Conservation (phyloP, 139 green algal species). For the Spirogloea muscicola region DNA sequence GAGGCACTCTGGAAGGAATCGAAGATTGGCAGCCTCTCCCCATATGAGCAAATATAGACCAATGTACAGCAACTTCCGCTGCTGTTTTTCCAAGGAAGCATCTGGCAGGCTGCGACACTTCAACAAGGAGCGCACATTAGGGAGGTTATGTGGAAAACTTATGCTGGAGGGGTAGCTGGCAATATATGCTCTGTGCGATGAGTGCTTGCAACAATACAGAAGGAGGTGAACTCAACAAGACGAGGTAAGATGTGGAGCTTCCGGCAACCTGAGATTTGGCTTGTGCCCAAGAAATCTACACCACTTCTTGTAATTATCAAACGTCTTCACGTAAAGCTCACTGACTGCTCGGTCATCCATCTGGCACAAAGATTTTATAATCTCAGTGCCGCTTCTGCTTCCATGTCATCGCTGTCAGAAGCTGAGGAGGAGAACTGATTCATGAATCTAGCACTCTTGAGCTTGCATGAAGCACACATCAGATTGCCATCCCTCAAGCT, state of each 20-base stretch:
- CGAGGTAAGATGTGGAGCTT: not conserved
- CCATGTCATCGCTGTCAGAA: too few species aligned
- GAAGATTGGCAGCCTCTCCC: constrained; percentile 46
- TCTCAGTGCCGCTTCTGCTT: too few species aligned
- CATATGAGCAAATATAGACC: constrained; percentile 46
- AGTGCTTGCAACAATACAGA: not conserved
- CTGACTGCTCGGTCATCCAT: constrained; percentile 3
- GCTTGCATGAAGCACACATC: not conserved
- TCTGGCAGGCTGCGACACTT: not conserved
- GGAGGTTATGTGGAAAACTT: not conserved
- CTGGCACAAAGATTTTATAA: not conserved
- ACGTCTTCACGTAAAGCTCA: not conserved
- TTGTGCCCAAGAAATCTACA: constrained; percentile 5
- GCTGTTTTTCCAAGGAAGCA: not conserved
- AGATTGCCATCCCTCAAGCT: too few species aligned
- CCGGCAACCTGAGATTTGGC: not conserved
- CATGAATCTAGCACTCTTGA: not conserved
- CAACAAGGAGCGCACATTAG: not conserved
- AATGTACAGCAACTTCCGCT: constrained; percentile 19
- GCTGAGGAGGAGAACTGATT: not conserved
- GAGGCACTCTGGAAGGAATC: constrained; percentile 49
- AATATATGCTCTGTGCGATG: not conserved
- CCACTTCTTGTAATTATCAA: constrained; percentile 23
- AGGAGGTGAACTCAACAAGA: not conserved
- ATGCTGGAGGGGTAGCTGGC: not conserved